phyloP scores from a whole-genome alignment of 768 basidiomycete species.

The Mycena vulgaris region DNA sequence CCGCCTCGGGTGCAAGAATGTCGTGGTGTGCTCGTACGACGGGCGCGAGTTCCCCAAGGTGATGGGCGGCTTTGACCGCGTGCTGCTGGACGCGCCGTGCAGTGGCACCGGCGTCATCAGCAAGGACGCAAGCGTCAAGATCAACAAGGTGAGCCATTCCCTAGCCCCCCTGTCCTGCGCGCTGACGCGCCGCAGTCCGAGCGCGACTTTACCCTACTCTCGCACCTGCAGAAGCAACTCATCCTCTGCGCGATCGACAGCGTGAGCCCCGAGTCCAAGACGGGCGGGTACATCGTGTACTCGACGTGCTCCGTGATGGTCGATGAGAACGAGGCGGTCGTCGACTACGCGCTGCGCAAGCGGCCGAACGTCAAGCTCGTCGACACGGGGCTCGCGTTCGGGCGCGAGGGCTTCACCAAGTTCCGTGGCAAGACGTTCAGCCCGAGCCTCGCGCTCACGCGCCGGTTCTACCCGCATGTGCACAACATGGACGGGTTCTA shows the following conservation, averaged over 20 bases:
- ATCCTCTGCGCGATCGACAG: conserved; percentile 99
- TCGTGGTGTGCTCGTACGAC: conserved; percentile 96
- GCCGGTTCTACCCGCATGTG: conserved; percentile 96
- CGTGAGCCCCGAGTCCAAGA: conserved; percentile 88
- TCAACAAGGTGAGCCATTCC: conserved; percentile 85
- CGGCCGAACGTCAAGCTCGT: conserved; percentile 94
- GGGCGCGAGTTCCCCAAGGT: conserved; percentile 98
- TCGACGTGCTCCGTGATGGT: conserved; percentile 99
- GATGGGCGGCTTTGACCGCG: conserved; percentile 99
- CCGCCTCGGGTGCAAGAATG: conserved; percentile 97
- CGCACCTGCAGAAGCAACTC: conserved; percentile 98
- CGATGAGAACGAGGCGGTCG: conserved; percentile 98
- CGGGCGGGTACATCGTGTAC: conserved; percentile 96
- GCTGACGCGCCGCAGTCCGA: conserved; percentile 73
- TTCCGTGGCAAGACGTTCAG: conserved; percentile 94
- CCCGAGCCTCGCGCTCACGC: conserved; percentile 82
- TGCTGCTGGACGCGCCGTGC: conserved; percentile 96
- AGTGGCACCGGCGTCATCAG: conserved; percentile 98
- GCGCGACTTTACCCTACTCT: conserved; percentile 95
- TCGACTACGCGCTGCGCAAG: conserved; percentile 97
- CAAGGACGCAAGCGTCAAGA: conserved; percentile 97
- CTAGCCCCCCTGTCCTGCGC: background rate
- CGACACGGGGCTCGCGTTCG: conserved; percentile 93
- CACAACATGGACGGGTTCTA: conserved; percentile 99
- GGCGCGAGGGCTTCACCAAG: conserved; percentile 90